Evolutionary conservation across 2,329 filamentous ascomycete species (phyloP).

Genomic region (Bipolaris sorokiniana): DNA sequence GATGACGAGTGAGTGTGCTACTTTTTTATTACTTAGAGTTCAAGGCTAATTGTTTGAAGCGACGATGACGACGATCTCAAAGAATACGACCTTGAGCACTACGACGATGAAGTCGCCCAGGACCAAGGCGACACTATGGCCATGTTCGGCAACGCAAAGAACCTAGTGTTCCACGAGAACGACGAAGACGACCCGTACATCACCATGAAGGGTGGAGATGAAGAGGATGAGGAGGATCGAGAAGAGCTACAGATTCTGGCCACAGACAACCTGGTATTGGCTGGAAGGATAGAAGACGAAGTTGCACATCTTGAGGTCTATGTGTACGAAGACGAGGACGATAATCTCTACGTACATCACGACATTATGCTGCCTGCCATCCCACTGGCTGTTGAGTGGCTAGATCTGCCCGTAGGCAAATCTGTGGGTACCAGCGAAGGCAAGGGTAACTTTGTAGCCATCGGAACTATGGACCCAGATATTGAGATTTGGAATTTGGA

Average conservation of each 20-base stretch:
- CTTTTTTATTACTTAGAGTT: background rate
- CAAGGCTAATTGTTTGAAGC: constrained; percentile 29
- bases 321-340: constrained; percentile 92
- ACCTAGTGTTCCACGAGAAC: constrained; percentile 89
- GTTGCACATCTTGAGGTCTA: constrained; percentile 96
- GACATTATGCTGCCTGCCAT: constrained; percentile 99
- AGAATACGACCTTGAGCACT: constrained; percentile 95
- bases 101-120: constrained; percentile 81
- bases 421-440: constrained; percentile 58
- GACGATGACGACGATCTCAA: constrained; percentile 81
- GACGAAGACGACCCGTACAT: constrained; percentile 98
- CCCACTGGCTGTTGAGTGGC: constrained; percentile 93
- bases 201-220: constrained; percentile 72
- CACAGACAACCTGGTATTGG: constrained; percentile 89
- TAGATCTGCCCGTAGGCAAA: constrained; percentile 88
- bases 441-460: constrained; percentile 87
- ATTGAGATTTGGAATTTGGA: constrained; percentile 99
- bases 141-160: constrained; percentile 96
- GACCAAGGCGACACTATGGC: constrained; percentile 76
- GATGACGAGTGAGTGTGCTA: constrained; percentile 28
- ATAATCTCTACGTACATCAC: constrained; percentile 99
- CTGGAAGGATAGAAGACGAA: constrained; percentile 95
- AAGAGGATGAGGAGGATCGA: constrained; percentile 84
- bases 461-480: constrained; percentile 97
- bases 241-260: constrained; percentile 93